Conservation (phyloP, 192 early-diverging fungal genomes). For the Coemansia aciculifera region DNA sequence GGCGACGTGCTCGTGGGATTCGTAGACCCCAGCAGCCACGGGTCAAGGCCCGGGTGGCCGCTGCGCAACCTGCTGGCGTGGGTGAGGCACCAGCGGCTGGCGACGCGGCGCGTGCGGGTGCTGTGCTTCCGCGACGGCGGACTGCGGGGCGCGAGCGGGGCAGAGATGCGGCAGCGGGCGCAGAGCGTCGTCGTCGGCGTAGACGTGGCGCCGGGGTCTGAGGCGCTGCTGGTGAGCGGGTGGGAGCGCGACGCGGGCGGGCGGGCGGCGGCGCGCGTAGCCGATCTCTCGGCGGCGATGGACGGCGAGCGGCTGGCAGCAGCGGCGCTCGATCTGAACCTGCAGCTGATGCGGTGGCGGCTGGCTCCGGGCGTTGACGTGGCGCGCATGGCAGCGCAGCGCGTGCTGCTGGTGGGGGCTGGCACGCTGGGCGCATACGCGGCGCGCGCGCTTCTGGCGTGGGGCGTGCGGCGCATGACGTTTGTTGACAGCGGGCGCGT, state of each 20-base stretch:
- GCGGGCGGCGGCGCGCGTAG: constrained; percentile 78
- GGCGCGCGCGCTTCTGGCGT: constrained; percentile 80
- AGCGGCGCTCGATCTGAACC: constrained; percentile 89
- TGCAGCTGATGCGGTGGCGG: constrained; percentile 98
- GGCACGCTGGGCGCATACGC: constrained; percentile 96
- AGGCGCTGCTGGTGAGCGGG: constrained; percentile 60
- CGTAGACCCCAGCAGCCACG: constrained; percentile 81
- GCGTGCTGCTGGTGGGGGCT: constrained; percentile 86
- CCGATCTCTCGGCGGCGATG: constrained; percentile 86
- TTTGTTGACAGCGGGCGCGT: constrained; percentile 92
- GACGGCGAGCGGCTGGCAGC: constrained; percentile 82
- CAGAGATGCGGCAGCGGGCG: constrained; percentile 11
- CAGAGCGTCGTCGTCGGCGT: constrained; percentile 46
- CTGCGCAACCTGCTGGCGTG: constrained; percentile 82
- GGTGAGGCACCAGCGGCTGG: constrained; percentile 35
- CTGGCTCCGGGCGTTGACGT: constrained; percentile 81
- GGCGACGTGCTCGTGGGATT: constrained; percentile 66
- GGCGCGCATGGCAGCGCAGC: constrained; percentile 72
- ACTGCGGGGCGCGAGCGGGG: not conserved
- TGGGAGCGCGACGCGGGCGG: constrained; percentile 88
- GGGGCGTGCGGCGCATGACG: constrained; percentile 92
- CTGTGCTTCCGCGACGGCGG: constrained; percentile 46
- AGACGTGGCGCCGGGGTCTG: constrained; percentile 18
- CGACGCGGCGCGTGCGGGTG: constrained; percentile 9
- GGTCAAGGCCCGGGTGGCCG: constrained; percentile 85